Evolutionary conservation across 2,329 filamentous ascomycete species (phyloP).

Genomic region (Teratosphaeriaceae sp.): DNA sequence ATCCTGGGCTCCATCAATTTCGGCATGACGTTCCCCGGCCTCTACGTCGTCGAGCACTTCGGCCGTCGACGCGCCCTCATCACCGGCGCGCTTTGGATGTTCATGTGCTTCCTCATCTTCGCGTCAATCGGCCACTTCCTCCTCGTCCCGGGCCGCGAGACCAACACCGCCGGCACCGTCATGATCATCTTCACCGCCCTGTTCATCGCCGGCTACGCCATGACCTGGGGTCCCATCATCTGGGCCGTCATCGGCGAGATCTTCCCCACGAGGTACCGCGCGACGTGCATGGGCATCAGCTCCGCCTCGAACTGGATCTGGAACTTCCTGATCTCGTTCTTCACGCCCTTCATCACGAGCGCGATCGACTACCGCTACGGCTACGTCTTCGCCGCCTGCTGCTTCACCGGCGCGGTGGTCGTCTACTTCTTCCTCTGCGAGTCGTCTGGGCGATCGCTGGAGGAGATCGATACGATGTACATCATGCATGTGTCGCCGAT

Average conservation of each 20-base stretch:
- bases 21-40: conserved; percentile 40
- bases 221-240: conserved; percentile 63
- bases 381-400: conserved; percentile 34
- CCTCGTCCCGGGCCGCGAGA: conserved; percentile 28
- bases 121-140: conserved; percentile 41
- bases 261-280: conserved; percentile 49
- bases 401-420: conserved; percentile 26
- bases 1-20: conserved; percentile 46
- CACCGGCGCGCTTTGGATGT: conserved; percentile 42
- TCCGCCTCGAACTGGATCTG: conserved; percentile 57
- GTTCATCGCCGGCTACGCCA: conserved; percentile 60
- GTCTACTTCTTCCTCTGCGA: conserved; percentile 37
- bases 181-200: conserved; percentile 65
- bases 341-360: conserved; percentile 32
- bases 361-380: conserved; percentile 35
- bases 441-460: conserved; percentile 30
- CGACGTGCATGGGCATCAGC: conserved; percentile 48
- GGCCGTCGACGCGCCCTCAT: conserved; percentile 41
- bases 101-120: conserved; percentile 53
- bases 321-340: conserved; percentile 32
- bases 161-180: conserved; percentile 45
- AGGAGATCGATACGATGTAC: conserved; percentile 38
- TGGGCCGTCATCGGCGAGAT: conserved; percentile 62
- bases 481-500: conserved; percentile 28
- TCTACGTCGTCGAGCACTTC: conserved; percentile 42